Conservation (phyloP, 139 green algal species). For the Chlorella ohadii region DNA sequence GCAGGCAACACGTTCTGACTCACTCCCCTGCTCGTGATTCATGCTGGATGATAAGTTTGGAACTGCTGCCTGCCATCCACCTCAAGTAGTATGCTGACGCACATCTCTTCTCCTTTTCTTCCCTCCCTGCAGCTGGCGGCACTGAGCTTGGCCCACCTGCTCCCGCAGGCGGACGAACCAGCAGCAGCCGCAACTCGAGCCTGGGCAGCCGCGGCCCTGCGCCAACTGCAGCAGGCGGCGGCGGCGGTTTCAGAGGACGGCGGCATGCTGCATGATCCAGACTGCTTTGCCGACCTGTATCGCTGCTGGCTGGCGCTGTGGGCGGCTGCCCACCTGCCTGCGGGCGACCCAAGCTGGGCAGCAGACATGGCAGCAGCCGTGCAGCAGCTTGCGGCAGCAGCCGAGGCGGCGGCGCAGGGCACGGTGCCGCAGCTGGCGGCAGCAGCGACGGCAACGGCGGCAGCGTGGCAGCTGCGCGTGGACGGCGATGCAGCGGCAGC, state of each 20-base stretch:
- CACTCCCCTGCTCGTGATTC: no score
- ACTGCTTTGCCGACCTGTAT: neutral
- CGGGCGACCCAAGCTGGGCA: no score
- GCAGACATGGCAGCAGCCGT: conserved; percentile 1
- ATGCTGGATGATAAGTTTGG: no score
- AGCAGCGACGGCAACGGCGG: neutral
- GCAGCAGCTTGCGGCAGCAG: neutral
- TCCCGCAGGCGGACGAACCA: neutral
- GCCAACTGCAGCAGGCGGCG: neutral
- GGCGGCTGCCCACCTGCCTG: neutral
- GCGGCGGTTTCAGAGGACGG: neutral
- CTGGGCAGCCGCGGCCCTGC: neutral
- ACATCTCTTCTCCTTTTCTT: no score
- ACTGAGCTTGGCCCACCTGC: neutral
- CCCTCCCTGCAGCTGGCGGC: conserved; percentile 2
- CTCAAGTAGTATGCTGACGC: no score
- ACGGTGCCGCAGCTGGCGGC: neutral
- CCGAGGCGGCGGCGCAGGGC: neutral
- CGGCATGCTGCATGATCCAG: neutral
- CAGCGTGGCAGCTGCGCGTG: neutral
- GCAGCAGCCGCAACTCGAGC: neutral
- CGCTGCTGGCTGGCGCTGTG: conserved; percentile 15
- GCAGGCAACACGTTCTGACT: no score
- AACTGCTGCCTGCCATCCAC: no score
- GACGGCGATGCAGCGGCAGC: no score